Evolutionary conservation across 768 basidiomycete species (phyloP), one percentile per base, ranked within the genome.

Genomic region (Suillus paluster): DNA sequence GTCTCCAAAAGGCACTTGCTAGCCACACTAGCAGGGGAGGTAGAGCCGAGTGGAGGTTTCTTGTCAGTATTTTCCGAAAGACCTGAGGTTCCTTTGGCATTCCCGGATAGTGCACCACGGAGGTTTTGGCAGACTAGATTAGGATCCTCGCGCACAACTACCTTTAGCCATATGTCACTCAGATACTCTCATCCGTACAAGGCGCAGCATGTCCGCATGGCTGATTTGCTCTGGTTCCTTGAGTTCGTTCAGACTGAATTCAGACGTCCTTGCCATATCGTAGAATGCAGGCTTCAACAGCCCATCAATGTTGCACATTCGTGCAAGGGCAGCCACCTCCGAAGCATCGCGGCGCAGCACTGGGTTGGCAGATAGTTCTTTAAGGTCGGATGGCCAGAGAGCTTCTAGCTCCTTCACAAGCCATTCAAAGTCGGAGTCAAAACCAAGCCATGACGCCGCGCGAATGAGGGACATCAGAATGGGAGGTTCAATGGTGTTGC

Each of bases 211-310:
- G 42, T 60, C 59, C 19, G 19, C 36, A 49, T 15, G 15, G 23
- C 27, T 27, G 14, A 60, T 54, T 21, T 60, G 38, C 21, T 52
- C 46, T 30, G 49, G 15, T n/a, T 25, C 49, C 34, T n/a, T 19
- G 1, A 36, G 11, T 3, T n/a, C 15, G 21, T 23, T 12, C 6
- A 46, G 45, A 46, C 45, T 21, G 12, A 46, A 46, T 21, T 12
- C 45, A 46, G 45, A 12, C 21, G 59, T 8, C 53, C 65, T 58
- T 21, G 68, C 66, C 14, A 82, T 69, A 60, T 81, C 78, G 62
- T 81, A 81, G 58, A 75, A 79, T 1, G 78, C 79, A 48, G 70
- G 68, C 54, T 77, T 76, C 17, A 76, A 66, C 25, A 80, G 68
- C 1, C 38, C 42, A 4, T 70, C 64, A 10, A 79, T 41, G 27